Base-by-base conservation (phyloP, 805 yeast species). In the Torulaspora delbrueckii region DNA sequence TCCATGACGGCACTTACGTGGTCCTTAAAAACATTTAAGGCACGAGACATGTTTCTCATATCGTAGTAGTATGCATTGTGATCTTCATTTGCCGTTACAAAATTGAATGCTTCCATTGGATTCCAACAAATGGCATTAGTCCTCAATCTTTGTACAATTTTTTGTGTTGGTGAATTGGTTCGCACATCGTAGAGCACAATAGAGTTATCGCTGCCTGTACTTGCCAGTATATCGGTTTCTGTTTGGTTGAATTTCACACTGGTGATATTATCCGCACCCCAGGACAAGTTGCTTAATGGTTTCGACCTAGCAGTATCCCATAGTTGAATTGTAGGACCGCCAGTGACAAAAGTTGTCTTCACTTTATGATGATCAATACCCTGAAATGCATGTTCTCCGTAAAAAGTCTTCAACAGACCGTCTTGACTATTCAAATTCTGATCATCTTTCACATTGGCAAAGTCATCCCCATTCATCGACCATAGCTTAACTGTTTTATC, bases 1-100 rank as follows among this genome's bases (percentile, higher is more conserved):
- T 86, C 96, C 81, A 91, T 77, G 8, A 93, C 95, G 0, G 97
- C 96, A 39, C 95, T 84, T 32, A 91, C 96, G 66, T 93, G 99
- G 67, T 89, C 98, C 69, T 91, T 89, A 68, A 77, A 87, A 9
- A 95, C 88, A 54, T 89, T 90, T 41, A 84, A 65, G 1, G 97
- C 83, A 45, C 86, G 75, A 37, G 75, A 74, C 78, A 95, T 74
- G 60, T 90, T 86, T 64, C 99, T 76, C 97, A 95, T 91, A 69
- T 93, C 99, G 80, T 96, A 95, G 44, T 85, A 75, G 65, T 93
- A 93, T 8, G 84, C 82, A 64, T 93, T 93, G 67, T 91, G 97
- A 70, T 93, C 98, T 68, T 93, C 99, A 60, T 81, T 80, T 2
- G 88, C 98, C 33, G 86, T 80, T 13, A 90, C 97, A 70, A 93